A percentile compares a stretch with the other conserved stretches of the same genome.
Evolutionary conservation across 2,329 filamentous ascomycete genomes (phyloP).

Genomic region (Raffaelea arxii): DNA sequence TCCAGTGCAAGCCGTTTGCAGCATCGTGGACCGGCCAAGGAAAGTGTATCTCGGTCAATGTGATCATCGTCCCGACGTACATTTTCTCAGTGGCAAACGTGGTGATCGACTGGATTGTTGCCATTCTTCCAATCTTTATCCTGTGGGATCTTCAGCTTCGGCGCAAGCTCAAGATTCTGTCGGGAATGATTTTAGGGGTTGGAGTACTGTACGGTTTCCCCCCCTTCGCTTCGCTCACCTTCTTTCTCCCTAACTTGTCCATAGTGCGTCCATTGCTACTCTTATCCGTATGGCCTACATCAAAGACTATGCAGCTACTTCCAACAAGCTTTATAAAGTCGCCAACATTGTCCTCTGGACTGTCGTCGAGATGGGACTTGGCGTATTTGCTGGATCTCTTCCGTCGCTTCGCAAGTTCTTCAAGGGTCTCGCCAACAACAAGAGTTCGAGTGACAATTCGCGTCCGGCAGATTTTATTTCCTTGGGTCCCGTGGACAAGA

Average conservation of each 20-base stretch:
- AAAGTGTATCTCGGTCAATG: not conserved
- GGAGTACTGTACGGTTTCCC: not conserved
- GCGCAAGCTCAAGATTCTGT: not conserved
- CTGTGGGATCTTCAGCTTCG: conserved; percentile 1
- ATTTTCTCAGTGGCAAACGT: not conserved
- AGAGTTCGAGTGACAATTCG: not conserved
- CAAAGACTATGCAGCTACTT: not conserved
- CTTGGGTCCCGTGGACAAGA: not conserved
- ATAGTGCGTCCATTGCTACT: not conserved
- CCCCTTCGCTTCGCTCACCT: no score
- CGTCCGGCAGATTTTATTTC: no score
- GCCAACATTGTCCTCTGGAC: conserved; percentile 38
- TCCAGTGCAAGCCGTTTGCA: not conserved
- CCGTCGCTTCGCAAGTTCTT: conserved; percentile 5
- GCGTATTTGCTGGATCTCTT: conserved; percentile 24
- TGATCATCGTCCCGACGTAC: conserved; percentile 3
- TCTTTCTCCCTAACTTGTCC: no score
- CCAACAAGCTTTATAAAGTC: not conserved
- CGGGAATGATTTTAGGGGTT: not conserved
- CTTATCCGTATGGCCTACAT: not conserved
- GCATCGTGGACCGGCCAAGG: conserved; percentile 1
- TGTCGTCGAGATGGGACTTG: conserved; percentile 26
- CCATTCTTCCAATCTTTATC: not conserved
- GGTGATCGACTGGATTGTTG: not conserved
- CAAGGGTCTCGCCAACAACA: conserved; percentile 4